Evolutionary conservation across 768 basidiomycete genomes (phyloP), one percentile per base, ranked within the genome.

Genomic region (Lactarius deliciosus): DNA sequence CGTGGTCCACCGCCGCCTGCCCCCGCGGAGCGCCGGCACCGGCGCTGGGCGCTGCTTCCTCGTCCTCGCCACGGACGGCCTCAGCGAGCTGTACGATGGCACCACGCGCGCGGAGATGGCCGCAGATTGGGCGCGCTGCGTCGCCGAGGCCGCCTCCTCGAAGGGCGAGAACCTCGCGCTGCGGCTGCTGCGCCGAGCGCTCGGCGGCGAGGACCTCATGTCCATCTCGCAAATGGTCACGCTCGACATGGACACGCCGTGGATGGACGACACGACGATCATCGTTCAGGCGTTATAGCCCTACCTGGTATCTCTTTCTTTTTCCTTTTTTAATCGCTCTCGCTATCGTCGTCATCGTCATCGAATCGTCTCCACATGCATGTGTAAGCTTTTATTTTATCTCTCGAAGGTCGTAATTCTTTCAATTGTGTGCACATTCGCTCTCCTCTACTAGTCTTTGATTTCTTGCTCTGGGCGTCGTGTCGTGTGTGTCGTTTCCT

Each of bases 241-340:
- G 20, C 74, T 83, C 41, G 82, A 84, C 69, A 82, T 82, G 78
- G 77, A 77, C 50, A 80, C 79, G 22, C 77, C 78, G 53, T 83
- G 81, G 82, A 79, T 84, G 73, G 83, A 83, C 65, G 82, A 83
- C 64, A 78, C 80, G n/a, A 83, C 82, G 4, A 75, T 82, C 28
- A 65, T 83, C 38, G 77, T 83, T 40, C 81, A 81, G 66, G 64
- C 62, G 54, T 72, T 79, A 22, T 76, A 71, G 36, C 34, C 5
- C 4, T n/a, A 3, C 36, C 11, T 5, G 3, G 22, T 43, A 5
- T 36, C 22, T 34, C 38, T 41, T 36, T 15, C 10, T 40, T 22
- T 5, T 32, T 4, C 10, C 20, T 13, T 32, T 20, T 16, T 15
- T 63, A 18, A 28, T 56, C 9, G 18, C 38, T 40, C 22, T 36